Percentiles rank a stretch among this genome's conserved stretches.
Evolutionary conservation across 345 rosid species (phyloP).

Genomic region (Boechera retrofracta): DNA sequence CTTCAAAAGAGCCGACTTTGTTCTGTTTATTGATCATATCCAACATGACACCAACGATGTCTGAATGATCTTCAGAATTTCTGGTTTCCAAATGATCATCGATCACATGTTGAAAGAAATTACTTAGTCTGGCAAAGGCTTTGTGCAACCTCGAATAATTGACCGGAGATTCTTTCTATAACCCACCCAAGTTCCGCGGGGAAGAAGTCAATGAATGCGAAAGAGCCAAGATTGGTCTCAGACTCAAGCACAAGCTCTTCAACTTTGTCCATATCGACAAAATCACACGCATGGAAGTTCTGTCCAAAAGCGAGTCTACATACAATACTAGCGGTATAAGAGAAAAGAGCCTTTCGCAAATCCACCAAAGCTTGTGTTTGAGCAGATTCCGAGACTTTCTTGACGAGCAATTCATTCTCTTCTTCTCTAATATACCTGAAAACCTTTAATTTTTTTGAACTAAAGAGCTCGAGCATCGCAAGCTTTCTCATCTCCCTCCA

Average conservation of each 20-base stretch:
- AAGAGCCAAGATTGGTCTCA: slow-evolving; percentile 30
- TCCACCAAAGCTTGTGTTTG: slow-evolving; percentile 39
- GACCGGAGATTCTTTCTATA: slow-evolving; percentile 47
- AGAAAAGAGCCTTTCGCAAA: slow-evolving; percentile 41
- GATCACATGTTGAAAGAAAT: slow-evolving; percentile 47
- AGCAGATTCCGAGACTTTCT: slow-evolving; percentile 36
- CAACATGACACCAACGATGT: slow-evolving; percentile 53
- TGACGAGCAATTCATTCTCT: slow-evolving; percentile 44
- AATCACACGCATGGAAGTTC: slow-evolving; percentile 42
- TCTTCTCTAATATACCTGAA: slow-evolving; percentile 50
- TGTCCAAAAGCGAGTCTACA: slow-evolving; percentile 50
- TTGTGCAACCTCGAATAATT: slow-evolving; percentile 38
- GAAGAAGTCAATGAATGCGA: slow-evolving; percentile 47
- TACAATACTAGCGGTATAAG: slow-evolving; percentile 41
- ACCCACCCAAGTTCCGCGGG: slow-evolving; percentile 50
- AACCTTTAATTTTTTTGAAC: slow-evolving; percentile 47
- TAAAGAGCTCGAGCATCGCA: slow-evolving; percentile 51
- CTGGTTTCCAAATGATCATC: slow-evolving; percentile 52
- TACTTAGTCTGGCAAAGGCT: slow-evolving; percentile 46
- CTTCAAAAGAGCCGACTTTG: not conserved
- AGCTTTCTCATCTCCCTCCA: slow-evolving; percentile 51
- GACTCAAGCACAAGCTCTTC: slow-evolving; percentile 50
- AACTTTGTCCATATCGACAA: slow-evolving; percentile 45
- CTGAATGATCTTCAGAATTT: slow-evolving; percentile 37
- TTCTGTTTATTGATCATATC: not conserved